Conservation (phyloP, 2,329 filamentous ascomycete genomes). For the Xylariaceae sp. region DNA sequence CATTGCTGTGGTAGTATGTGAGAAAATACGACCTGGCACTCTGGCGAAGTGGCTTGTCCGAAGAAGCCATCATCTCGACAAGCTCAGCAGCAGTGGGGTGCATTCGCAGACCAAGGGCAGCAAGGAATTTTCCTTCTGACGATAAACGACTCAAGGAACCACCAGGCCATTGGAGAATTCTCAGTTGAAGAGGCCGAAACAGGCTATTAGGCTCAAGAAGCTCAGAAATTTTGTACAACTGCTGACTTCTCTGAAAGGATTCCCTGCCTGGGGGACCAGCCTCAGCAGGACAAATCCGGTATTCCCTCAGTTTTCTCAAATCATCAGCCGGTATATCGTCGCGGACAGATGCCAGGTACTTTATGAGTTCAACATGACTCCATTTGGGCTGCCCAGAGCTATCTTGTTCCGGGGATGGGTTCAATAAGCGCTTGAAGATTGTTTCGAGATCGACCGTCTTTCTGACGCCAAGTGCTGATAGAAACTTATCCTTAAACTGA, state of each 20-base stretch:
- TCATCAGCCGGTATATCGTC: constrained; percentile 83
- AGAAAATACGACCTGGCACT: constrained; percentile 78
- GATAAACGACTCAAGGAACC: constrained; percentile 60
- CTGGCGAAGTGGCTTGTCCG: constrained; percentile 54
- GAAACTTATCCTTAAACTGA: constrained; percentile 84
- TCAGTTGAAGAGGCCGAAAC: constrained; percentile 64
- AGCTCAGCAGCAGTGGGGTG: constrained; percentile 69
- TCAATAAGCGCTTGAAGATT: constrained; percentile 82
- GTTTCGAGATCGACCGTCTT: constrained; percentile 94
- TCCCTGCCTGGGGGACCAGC: constrained; percentile 52
- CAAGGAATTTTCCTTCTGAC: constrained; percentile 69
- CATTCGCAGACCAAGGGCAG: constrained; percentile 64
- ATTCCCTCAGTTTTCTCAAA: constrained; percentile 69
- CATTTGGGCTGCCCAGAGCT: constrained; percentile 57
- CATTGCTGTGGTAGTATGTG: constrained; percentile 69
- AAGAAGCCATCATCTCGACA: constrained; percentile 68
- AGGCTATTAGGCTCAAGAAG: constrained; percentile 73
- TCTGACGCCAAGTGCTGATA: constrained; percentile 76
- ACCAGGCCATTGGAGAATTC: constrained; percentile 77
- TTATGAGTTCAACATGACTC: constrained; percentile 93
- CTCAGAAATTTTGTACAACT: constrained; percentile 67
- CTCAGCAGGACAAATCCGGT: constrained; percentile 78
- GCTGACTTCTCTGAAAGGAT: constrained; percentile 44
- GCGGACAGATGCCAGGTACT: constrained; percentile 84
- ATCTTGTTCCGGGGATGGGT: constrained; percentile 47